Evolutionary conservation across 148 eudicot species (phyloP).

Genomic region (Chenopodium album): DNA sequence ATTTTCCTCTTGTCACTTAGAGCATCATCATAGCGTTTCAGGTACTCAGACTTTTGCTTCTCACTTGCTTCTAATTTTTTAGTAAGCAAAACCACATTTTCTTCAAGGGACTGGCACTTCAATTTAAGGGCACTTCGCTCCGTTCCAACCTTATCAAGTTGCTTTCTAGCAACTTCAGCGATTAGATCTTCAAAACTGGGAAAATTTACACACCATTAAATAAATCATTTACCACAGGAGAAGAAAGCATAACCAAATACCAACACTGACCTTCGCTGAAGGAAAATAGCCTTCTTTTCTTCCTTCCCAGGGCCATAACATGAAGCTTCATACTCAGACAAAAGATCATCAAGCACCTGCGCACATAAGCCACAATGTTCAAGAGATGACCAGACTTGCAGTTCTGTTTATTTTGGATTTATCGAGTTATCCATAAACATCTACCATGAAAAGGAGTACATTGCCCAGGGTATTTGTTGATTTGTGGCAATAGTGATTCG

Average conservation of each 20-base stretch:
- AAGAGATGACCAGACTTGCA: not conserved
- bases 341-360: constrained; percentile 75
- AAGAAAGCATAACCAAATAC: constrained; percentile 4
- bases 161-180: constrained; percentile 79
- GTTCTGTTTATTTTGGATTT: not conserved
- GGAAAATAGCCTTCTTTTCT: constrained; percentile 52
- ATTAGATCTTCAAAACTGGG: constrained; percentile 88
- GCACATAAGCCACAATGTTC: not conserved
- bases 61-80: constrained; percentile 93
- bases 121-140: constrained; percentile 68
- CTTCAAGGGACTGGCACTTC: constrained; percentile 80
- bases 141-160: constrained; percentile 66
- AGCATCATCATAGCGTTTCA: constrained; percentile 90
- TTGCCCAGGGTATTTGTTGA: not conserved
- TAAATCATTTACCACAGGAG: constrained; percentile 6
- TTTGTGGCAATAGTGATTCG: not conserved
- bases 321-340: constrained; percentile 72
- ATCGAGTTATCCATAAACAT: not conserved
- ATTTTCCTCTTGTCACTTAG: constrained; percentile 76
- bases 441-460: not conserved
- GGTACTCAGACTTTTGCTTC: constrained; percentile 78
- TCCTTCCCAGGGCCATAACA: constrained; percentile 94
- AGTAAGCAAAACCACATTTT: constrained; percentile 68
- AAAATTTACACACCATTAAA: constrained; percentile 17
- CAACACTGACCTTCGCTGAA: constrained; percentile 69